These are phyloP conservation scores for Thelephora ganbajun DNA, from an alignment of 768 basidiomycete genomes.

Conservation along the genomic window DNA sequence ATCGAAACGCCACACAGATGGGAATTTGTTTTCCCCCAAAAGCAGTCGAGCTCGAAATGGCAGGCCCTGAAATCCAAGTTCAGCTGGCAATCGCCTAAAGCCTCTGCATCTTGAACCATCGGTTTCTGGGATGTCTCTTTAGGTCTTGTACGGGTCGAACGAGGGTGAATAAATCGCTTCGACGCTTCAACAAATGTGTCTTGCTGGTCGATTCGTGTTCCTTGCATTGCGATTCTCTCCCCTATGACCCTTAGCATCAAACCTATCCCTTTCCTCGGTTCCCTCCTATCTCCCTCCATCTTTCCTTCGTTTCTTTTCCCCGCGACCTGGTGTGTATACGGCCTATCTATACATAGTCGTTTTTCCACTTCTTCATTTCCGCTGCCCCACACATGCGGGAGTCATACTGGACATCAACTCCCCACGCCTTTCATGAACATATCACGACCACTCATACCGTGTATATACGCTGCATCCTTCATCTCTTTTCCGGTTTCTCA, in stretches of 20 bases:
- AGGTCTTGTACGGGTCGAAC: neutral
- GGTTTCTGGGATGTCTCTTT: neutral
- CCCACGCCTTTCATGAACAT: too few relatives aligned
- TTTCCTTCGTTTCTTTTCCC: too few relatives aligned
- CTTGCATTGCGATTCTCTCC: neutral
- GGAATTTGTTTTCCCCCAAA: conserved; percentile 16
- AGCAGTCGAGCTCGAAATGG: conserved; percentile 14
- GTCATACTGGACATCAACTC: too few relatives aligned
- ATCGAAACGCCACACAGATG: conserved; percentile 9
- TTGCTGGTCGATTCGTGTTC: neutral
- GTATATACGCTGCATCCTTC: too few relatives aligned
- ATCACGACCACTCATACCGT: too few relatives aligned
- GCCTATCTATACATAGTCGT: too few relatives aligned
- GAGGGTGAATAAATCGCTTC: neutral
- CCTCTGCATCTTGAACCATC: neutral
- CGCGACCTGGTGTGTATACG: too few relatives aligned
- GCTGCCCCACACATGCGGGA: too few relatives aligned
- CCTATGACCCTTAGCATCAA: neutral
- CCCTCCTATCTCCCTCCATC: too few relatives aligned
- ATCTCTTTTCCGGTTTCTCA: too few relatives aligned
- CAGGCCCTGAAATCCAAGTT: conserved; percentile 10
- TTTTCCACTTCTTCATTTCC: too few relatives aligned
- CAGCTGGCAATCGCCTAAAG: neutral
- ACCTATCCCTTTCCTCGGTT: too few relatives aligned
- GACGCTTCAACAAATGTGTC: neutral